phyloP scores from a whole-genome alignment of 768 basidiomycete species.

The Russula sp. region DNA sequence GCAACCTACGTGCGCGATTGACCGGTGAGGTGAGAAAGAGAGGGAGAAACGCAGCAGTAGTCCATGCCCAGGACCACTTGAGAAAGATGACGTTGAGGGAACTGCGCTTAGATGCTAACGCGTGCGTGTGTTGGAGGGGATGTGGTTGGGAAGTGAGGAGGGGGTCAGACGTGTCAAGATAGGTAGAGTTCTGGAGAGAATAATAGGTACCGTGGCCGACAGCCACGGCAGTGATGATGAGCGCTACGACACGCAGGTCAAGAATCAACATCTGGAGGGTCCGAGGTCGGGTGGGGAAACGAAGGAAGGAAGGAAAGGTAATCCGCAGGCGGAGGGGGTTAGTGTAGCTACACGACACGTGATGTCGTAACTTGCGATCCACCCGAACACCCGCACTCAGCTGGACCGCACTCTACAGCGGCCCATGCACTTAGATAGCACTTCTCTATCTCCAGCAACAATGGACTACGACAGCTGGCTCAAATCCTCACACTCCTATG shows the following conservation, averaged over 20 bases:
- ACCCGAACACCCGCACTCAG: too few relatives aligned
- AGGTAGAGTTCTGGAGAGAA: slow-evolving; percentile 56
- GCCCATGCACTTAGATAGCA: too few relatives aligned
- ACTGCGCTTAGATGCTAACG: slow-evolving; percentile 79
- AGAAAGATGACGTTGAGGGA: slow-evolving; percentile 79
- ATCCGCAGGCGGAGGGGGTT: too few relatives aligned
- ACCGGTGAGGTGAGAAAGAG: slow-evolving; percentile 42
- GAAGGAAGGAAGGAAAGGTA: not conserved
- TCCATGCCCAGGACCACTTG: slow-evolving; percentile 91
- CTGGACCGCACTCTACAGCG: too few relatives aligned
- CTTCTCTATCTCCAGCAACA: not conserved
- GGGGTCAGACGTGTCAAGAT: slow-evolving; percentile 81
- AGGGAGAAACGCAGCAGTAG: slow-evolving; percentile 55
- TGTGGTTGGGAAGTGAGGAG: slow-evolving; percentile 62
- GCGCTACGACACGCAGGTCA: slow-evolving; percentile 23
- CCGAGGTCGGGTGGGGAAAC: too few relatives aligned
- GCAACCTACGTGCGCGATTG: not conserved
- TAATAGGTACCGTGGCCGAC: slow-evolving; percentile 57
- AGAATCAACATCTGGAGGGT: not conserved
- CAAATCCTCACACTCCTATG: slow-evolving; percentile 7
- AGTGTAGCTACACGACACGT: too few relatives aligned
- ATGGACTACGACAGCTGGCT: slow-evolving; percentile 16
- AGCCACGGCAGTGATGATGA: slow-evolving; percentile 38
- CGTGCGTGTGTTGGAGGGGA: slow-evolving; percentile 54
- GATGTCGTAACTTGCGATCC: too few relatives aligned